Evolutionary conservation across 2,329 filamentous ascomycete species (phyloP), one percentile per base, ranked within the genome.

Genomic region (Trichoderma arundinaceum): DNA sequence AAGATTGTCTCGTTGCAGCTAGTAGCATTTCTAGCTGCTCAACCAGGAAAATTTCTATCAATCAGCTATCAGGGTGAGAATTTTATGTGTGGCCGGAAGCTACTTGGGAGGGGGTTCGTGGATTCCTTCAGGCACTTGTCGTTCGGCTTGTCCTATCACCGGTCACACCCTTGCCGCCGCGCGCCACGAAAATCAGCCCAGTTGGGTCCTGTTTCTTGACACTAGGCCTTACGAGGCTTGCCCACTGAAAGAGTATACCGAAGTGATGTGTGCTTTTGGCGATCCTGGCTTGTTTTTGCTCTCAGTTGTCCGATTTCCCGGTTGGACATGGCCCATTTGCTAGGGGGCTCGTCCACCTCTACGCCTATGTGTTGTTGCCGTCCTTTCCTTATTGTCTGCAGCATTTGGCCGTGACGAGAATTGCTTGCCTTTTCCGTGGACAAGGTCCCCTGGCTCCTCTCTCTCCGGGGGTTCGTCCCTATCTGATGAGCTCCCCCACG

Each of bases 21-120:
- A 63, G 60, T 35, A 22, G 49, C 17, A 53, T 28, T 38, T 10
- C 28, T 28, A 22, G 49, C 41, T 38, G 8, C 38, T 53, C 13
- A 39, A 53, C 28, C 48, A 54, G 49, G 28, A 63, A 54, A 35
- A n/a, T 54, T 54, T 54, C 49, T 63, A 46, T 63, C 48, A 63
- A 54, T 63, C 60, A 44, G 41, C 12, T 43, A 53, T 63, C 32
- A 28, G 49, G 28, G 22, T 46, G 60, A 8, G n/a, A 19, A 28
- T 32, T 43, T 22, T 46, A 19, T 41, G 57, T 33, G 41, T 63
- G 60, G 39, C 32, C 17, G 28, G 49, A 38, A 15, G 33, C 39
- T 33, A 28, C 39, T 54, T 32, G 41, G 49, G 38, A 52, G 41
- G 28, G 59, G 60, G 51, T 54, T 54, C 60, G 39, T 32, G 60